A percentile compares a stretch with the other conserved stretches of the same genome.
Evolutionary conservation across 768 basidiomycete species (phyloP).

Genomic region (Coprinopsis strossmayeri): DNA sequence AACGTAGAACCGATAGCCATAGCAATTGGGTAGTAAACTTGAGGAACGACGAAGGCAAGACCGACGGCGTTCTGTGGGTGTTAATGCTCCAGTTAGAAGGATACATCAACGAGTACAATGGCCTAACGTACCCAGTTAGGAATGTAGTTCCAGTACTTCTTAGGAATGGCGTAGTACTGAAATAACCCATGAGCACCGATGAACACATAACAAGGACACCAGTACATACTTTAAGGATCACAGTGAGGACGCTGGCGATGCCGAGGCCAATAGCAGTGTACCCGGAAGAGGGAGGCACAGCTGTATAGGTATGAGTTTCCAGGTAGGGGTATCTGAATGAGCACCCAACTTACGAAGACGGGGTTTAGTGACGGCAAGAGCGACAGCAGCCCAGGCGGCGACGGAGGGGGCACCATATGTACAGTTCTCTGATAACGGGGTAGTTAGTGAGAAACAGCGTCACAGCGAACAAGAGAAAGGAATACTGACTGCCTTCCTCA

Average conservation of each 20-base stretch:
- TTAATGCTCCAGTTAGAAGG: neutral
- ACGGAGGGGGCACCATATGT: slow-evolving; percentile 53
- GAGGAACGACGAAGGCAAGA: slow-evolving; percentile 48
- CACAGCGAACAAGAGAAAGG: neutral
- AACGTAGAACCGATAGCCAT: slow-evolving; percentile 44
- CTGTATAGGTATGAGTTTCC: neutral
- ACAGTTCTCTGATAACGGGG: slow-evolving; percentile 21
- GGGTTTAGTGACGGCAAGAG: slow-evolving; percentile 41
- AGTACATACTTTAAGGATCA: slow-evolving; percentile 29
- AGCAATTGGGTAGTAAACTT: slow-evolving; percentile 43
- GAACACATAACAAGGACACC: slow-evolving; percentile 8
- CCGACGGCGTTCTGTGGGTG: slow-evolving; percentile 40
- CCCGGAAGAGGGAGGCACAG: slow-evolving; percentile 12
- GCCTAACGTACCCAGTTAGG: slow-evolving; percentile 40
- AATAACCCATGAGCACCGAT: neutral
- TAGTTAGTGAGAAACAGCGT: neutral
- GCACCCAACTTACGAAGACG: slow-evolving; percentile 31
- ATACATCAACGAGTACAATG: neutral
- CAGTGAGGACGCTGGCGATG: slow-evolving; percentile 35
- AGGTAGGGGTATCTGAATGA: neutral
- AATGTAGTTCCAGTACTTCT: slow-evolving; percentile 41
- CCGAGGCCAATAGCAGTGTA: slow-evolving; percentile 51
- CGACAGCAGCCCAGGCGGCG: slow-evolving; percentile 51
- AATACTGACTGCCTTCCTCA: slow-evolving; percentile 16
- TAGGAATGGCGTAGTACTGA: slow-evolving; percentile 37